Percentiles rank a stretch among this genome's conserved stretches.
Conservation (phyloP, 2,329 filamentous ascomycete genomes). For the Hypoxylon sp. region DNA sequence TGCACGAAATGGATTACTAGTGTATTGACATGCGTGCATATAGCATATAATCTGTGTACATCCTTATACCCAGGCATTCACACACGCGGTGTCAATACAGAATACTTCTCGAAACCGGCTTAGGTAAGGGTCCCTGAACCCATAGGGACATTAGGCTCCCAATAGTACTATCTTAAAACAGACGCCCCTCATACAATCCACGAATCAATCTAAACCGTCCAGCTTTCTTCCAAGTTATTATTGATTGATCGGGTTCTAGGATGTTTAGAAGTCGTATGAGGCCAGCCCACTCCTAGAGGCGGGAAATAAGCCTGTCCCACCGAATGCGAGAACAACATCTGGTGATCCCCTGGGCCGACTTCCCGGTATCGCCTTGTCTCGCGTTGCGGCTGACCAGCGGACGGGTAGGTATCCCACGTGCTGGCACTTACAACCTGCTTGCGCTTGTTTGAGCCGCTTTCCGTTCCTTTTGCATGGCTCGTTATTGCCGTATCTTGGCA, state of each 20-base stretch:
- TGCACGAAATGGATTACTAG: constrained; percentile 38
- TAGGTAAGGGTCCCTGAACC: constrained; percentile 21
- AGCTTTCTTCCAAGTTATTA: constrained; percentile 1
- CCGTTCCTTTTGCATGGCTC: constrained; percentile 3
- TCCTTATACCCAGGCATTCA: background rate
- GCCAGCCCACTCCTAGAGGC: background rate
- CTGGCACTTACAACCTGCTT: constrained; percentile 7
- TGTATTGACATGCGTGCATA: constrained; percentile 29
- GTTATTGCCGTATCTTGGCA: background rate
- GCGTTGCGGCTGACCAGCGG: constrained; percentile 32
- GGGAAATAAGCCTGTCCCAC: constrained; percentile 18
- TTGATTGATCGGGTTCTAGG: constrained; percentile 16
- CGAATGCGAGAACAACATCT: constrained; percentile 13
- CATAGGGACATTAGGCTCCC: constrained; percentile 20
- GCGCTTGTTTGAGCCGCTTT: constrained; percentile 18
- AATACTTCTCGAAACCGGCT: constrained; percentile 19
- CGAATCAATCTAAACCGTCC: constrained; percentile 16
- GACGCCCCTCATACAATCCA: constrained; percentile 2
- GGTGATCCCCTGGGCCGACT: constrained; percentile 17
- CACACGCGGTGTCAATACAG: background rate
- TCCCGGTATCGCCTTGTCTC: constrained; percentile 25
- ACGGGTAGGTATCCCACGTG: constrained; percentile 38
- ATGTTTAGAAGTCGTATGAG: constrained; percentile 16
- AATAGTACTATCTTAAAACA: constrained; percentile 30
- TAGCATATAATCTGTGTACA: background rate